These are phyloP conservation scores for Crataegus laevigata DNA, from an alignment of 306 rosid genomes.

Conservation along the genomic window DNA sequence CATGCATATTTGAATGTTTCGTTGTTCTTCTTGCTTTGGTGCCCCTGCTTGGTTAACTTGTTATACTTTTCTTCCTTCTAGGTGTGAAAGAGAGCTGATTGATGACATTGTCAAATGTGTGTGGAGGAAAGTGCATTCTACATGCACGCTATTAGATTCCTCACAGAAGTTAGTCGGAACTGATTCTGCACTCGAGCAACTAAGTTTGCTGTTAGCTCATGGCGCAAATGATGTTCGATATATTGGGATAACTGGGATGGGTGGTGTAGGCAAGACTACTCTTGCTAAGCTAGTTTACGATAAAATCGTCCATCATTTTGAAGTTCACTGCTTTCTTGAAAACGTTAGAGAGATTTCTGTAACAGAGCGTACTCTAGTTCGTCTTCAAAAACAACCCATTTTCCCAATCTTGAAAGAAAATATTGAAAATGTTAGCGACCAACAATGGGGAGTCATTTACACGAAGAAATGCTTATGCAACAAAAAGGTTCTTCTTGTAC, in stretches of 20 bases:
- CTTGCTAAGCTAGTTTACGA: no score
- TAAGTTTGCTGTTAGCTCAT: no score
- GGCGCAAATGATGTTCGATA: no score
- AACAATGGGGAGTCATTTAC: no score
- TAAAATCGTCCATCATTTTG: background rate
- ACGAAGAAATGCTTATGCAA: conserved; percentile 9
- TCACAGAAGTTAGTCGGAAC: no score
- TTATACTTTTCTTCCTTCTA: background rate
- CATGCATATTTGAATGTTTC: background rate
- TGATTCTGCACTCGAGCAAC: no score
- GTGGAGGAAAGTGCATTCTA: background rate
- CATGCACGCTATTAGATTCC: no score
- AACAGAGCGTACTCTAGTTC: background rate
- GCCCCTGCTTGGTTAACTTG: no score
- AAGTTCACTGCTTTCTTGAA: background rate
- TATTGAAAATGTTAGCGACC: background rate
- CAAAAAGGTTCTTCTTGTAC: background rate
- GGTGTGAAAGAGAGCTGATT: background rate
- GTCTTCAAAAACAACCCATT: conserved; percentile 16
- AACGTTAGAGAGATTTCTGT: background rate
- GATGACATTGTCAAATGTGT: background rate
- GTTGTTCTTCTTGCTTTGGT: no score
- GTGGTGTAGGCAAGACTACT: no score
- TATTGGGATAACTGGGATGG: no score
- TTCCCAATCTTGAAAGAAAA: background rate